Evolutionary conservation across 495 filamentous ascomycete species (phyloP).

Genomic region (Penicillium antarcticum): DNA sequence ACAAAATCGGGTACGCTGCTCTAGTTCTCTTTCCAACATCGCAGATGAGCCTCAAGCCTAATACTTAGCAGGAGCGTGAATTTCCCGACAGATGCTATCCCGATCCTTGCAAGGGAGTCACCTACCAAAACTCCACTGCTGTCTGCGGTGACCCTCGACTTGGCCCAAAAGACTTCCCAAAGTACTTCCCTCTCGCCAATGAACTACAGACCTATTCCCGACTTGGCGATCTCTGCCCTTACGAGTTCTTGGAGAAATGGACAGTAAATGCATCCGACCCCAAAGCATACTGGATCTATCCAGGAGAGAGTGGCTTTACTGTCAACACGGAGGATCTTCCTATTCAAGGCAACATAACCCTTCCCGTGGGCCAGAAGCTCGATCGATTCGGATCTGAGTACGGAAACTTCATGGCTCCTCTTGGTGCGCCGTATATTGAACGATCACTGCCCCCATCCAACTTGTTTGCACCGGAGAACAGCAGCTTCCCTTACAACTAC

Average conservation of each 20-base stretch:
- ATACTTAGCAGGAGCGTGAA: slow-evolving; percentile 1
- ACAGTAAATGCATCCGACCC: slow-evolving; percentile 24
- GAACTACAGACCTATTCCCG: slow-evolving; percentile 41
- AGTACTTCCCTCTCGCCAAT: slow-evolving; percentile 32
- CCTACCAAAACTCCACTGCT: slow-evolving; percentile 31
- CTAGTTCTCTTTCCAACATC: not conserved
- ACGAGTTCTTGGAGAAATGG: slow-evolving; percentile 46
- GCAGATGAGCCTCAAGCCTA: not conserved
- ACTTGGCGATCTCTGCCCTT: slow-evolving; percentile 47
- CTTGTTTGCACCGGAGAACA: slow-evolving; percentile 33
- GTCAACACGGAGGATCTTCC: slow-evolving; percentile 23
- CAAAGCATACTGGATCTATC: slow-evolving; percentile 33
- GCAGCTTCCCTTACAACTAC: slow-evolving; percentile 51
- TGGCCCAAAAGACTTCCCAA: slow-evolving; percentile 43
- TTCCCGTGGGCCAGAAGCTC: slow-evolving; percentile 44
- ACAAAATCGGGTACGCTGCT: not conserved
- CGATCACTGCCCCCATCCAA: slow-evolving; percentile 51
- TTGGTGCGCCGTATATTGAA: slow-evolving; percentile 51
- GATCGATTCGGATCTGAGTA: slow-evolving; percentile 54
- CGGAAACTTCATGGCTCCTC: slow-evolving; percentile 41
- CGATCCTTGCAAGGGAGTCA: slow-evolving; percentile 39
- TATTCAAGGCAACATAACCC: slow-evolving; percentile 45
- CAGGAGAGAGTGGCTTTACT: slow-evolving; percentile 41
- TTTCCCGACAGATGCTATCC: slow-evolving; percentile 15
- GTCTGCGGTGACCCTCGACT: slow-evolving; percentile 53